A percentile compares a stretch with the other conserved stretches of the same genome.
Evolutionary conservation across 1,284 basidiomycete species (phyloP).

Genomic region (Puccinia polysora): DNA sequence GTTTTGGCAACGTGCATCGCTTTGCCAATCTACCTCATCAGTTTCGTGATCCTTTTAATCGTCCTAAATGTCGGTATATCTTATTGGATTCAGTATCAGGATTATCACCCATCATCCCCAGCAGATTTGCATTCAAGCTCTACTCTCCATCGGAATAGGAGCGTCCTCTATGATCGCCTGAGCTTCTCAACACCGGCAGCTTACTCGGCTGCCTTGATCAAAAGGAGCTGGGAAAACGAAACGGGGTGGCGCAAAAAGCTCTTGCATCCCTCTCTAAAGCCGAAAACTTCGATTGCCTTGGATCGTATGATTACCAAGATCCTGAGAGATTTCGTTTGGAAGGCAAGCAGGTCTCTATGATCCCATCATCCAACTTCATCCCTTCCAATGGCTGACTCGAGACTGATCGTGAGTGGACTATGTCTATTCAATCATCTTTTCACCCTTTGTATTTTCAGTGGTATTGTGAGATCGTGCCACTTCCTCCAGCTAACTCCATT

Average conservation of each 20-base stretch:
- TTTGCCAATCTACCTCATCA: constrained; percentile 9
- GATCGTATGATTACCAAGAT: constrained; percentile 25
- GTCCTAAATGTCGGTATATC: constrained; percentile 18
- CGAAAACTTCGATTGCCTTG: neutral
- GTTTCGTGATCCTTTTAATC: neutral
- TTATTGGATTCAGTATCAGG: constrained; percentile 29
- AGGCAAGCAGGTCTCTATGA: constrained; percentile 32
- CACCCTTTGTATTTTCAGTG: constrained; percentile 21
- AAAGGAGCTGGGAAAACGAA: constrained; percentile 28
- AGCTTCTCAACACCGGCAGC: constrained; percentile 30
- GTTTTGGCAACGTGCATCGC: neutral
- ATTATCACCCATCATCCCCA: neutral
- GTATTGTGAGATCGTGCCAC: constrained; percentile 22
- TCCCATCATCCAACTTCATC: constrained; percentile 1
- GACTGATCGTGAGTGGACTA: constrained; percentile 14
- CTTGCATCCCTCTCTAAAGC: constrained; percentile 9
- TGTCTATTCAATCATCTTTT: neutral
- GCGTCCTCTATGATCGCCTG: neutral
- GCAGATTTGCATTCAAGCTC: neutral
- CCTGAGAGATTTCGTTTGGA: constrained; percentile 34
- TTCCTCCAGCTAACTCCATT: neutral
- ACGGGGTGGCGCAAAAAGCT: constrained; percentile 24
- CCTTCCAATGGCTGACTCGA: neutral
- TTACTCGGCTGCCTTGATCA: constrained; percentile 28
- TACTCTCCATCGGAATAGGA: neutral